phyloP scores from a whole-genome alignment of 306 rosid species.

The Citrullus colocynthis region DNA sequence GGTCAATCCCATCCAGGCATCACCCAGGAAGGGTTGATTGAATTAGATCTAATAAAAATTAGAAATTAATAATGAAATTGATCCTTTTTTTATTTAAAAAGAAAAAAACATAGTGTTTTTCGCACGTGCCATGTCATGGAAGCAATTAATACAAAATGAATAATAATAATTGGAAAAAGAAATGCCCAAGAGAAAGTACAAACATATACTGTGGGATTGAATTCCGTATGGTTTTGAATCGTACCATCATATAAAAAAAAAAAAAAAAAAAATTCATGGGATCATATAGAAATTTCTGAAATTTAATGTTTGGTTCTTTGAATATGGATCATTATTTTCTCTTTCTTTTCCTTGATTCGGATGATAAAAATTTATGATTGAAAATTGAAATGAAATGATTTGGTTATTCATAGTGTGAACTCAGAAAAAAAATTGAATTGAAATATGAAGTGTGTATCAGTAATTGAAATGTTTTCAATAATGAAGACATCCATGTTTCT shows the following conservation, averaged over 20 bases:
- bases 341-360: neutral
- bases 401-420: neutral
- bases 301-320: slow-evolving; percentile 5
- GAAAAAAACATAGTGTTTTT: neutral
- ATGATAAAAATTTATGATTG: neutral
- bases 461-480: neutral
- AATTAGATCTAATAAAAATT: neutral
- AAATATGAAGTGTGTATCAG: neutral
- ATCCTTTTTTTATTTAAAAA: too few relatives aligned
- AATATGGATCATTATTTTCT: neutral
- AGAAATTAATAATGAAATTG: neutral
- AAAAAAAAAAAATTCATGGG: neutral
- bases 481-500: neutral
- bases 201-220: neutral
- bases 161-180: neutral
- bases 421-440: neutral
- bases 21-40: neutral
- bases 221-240: neutral
- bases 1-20: neutral
- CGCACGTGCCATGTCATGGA: neutral
- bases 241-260: neutral
- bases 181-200: neutral
- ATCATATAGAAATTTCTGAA: neutral
- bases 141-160: neutral
- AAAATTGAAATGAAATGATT: neutral